Base-by-base conservation (phyloP, 148 eudicot species). In the Rhododendron henanense region DNA sequence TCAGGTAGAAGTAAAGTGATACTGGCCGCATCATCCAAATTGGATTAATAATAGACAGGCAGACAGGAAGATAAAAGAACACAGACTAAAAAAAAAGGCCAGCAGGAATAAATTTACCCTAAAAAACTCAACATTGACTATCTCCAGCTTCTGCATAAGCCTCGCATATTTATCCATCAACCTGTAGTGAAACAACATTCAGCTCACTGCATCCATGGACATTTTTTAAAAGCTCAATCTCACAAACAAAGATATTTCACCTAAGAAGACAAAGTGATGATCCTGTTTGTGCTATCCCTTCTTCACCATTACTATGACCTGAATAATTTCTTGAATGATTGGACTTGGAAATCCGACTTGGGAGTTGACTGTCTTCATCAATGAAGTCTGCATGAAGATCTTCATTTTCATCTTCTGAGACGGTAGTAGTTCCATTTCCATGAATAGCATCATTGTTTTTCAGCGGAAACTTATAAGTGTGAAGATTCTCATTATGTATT, bases 351-450 rank as follows among this genome's bases (percentile, higher is more conserved):
- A 89, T 93, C 84, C 98, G 93, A 88, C 98, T 95, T 8, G 99
- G 99, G 57, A 94, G 93, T 90, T 97, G 99, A 89, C 99, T 97
- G 85, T 95, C 99, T 88, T 97, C 99, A 84, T 97, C 99, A 88
- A 97, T 97, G 87, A 97, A 97, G 91, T 97, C 99, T 11, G 99
- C 99, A 87, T 87, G 96, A 86, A 97, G 99, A 88, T 95, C 99
- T 91, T 97, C 99, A 87, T 95, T 93, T 92, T 97, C 99, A 85
- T 97, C 99, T 88, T 97, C 99, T 65, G 92, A 88, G 77, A 89
- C 48, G 79, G 87, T 71, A 45, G 87, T 81, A 69, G 75, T 78
- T 15, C 95, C 95, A 91, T 94, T 95, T 37, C 57, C 81, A 87
- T 81, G 89, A 85, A 78, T 90, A 37, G 28, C 80, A 39, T 82